Base-by-base conservation (phyloP, 2,329 filamentous ascomycete genomes). In the Calonectria naviculata region DNA sequence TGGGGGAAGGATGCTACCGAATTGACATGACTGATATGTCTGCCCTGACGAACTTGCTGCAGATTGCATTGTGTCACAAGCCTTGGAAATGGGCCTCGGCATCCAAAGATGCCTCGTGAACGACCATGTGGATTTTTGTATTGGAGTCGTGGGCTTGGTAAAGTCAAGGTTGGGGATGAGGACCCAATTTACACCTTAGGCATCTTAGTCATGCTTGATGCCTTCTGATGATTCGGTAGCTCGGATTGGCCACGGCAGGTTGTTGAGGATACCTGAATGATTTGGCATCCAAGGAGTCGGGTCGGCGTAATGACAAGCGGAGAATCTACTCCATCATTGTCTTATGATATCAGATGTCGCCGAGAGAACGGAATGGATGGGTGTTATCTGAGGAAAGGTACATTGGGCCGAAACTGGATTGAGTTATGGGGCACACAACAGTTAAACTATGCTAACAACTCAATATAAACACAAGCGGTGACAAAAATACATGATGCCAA, bases 1-100 rank as follows among this genome's bases (percentile, higher is more conserved):
- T 76, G 76, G 74, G 74, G 77, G 74, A 78, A 49, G 34, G 47
- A 66, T 65, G 75, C 62, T 66, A 9, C 21, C 13, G 28, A 29
- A 56, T 26, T 38, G 34, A 17, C 36, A 24, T 58, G 44, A 44
- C 34, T 41, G 46, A 42, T 26, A 12, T 41, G 29, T 41, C 21
- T 52, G 62, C 24, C n/a, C 29, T 31, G 4, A 24, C 60, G 52
- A 60, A 46, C 70, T 29, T 34, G 19, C 15, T 31, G 26, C 8
- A 28, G 49, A 41, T 41, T 47, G 26, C 8, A 62, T 49, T 17
- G 52, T 41, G 47, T 66, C 63, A 67, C 68, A 70, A 66, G 68
- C 46, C 24, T 49, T 31, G 46, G 10, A 66, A 62, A 63, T 26
- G 56, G 24, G 31, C 68, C 68, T 56, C 62, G 68, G 63, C 46